These are phyloP conservation scores for Clathrus columnatus DNA, from an alignment of 768 basidiomycete species.

Conservation along the genomic window DNA sequence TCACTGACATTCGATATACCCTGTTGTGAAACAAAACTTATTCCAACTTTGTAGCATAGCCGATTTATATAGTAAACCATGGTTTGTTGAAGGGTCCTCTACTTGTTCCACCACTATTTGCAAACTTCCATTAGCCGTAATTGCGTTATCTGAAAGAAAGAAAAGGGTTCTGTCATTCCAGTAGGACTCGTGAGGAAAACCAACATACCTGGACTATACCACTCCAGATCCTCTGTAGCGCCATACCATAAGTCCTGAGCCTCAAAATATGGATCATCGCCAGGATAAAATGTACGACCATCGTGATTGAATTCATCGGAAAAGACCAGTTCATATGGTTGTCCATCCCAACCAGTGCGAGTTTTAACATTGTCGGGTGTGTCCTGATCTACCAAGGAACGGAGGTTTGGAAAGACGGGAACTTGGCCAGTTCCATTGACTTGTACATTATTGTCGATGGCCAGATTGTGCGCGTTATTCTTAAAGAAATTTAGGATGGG, in stretches of 20 bases:
- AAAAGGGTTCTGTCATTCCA: neutral
- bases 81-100: slow-evolving; percentile 27
- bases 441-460: slow-evolving; percentile 53
- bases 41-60: slow-evolving; percentile 90
- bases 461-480: slow-evolving; percentile 25
- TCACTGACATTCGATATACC: slow-evolving; percentile 53
- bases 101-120: slow-evolving; percentile 56
- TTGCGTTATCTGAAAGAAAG: slow-evolving; percentile 34
- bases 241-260: slow-evolving; percentile 68
- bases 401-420: slow-evolving; percentile 45
- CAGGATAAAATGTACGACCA: slow-evolving; percentile 62
- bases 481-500: slow-evolving; percentile 52
- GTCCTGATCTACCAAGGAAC: slow-evolving; percentile 55
- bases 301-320: slow-evolving; percentile 76
- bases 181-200: neutral
- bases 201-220: slow-evolving; percentile 51
- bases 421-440: slow-evolving; percentile 67
- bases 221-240: slow-evolving; percentile 60
- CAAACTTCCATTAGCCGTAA: slow-evolving; percentile 56
- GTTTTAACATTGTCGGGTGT: slow-evolving; percentile 54
- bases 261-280: slow-evolving; percentile 66
- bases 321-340: slow-evolving; percentile 63
- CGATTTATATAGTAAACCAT: slow-evolving; percentile 53
- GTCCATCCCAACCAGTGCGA: slow-evolving; percentile 65
- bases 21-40: slow-evolving; percentile 54